Base-by-base conservation (phyloP, 2,329 filamentous ascomycete genomes). In the Aspergillus felis region DNA sequence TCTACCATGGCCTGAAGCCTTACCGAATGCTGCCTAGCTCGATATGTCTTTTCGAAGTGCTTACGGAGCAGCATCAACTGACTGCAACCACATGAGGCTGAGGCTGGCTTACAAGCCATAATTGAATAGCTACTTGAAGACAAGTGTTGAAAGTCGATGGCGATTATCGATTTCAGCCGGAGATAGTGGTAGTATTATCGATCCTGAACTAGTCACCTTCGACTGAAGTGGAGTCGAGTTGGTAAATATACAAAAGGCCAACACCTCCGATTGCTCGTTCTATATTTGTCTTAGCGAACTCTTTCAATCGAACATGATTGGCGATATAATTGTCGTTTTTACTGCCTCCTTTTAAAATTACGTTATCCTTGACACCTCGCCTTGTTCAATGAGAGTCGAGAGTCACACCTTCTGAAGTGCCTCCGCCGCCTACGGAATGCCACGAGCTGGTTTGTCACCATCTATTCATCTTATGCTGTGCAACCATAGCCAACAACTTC, bases 361-460 rank as follows among this genome's bases (percentile, higher is more conserved):
- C 10, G 10, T 46, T 46, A 10, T 7, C 32, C 14, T 38, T 38
- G 9, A 44, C 10, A 20, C 41, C 20, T 44, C 7, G 41, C 3
- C 22, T 20, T 22, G 8, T 24, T 44, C 41, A 22, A 20, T 12
- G 41, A 44, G n/a, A 27, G 32, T 14, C 32, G 5, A 7, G 32
- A 38, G 32, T 17, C 32, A 7, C 14, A 17, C 32, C 32, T 3
- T 38, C 32, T 38, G 20, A 22, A 47, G 20, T 3, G 14, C 20
- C 22, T 24, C 20, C 10, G 8, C 29, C 12, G 50, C 17, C 5
- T 20, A 22, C 12, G 29, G 32, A 38, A 61, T 61, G 60, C 47
- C 60, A 41, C 60, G 53, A 41, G 22, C 42, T 38, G 57, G 60
- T 60, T 50, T n/a, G 27, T 46, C n/a, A 5, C 20, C 28, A 14